Percentiles rank a stretch among this genome's conserved stretches.
phyloP scores from a whole-genome alignment of 2,329 filamentous ascomycete genomes.

The Sporothrix mexicana region DNA sequence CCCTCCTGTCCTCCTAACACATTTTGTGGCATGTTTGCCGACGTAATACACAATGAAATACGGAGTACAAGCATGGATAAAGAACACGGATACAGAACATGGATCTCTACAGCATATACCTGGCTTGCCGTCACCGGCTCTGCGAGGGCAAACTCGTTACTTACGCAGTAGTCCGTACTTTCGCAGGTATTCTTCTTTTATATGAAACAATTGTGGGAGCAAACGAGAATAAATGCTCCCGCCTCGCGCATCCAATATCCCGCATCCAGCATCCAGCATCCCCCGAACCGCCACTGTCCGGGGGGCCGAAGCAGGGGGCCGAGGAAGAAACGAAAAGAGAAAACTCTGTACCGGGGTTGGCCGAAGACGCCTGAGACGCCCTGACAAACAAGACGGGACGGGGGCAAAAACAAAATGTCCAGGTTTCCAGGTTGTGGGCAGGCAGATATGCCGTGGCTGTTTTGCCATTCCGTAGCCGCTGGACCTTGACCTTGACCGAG shows the following conservation, averaged over 20 bases:
- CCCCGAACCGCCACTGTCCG: slow-evolving; percentile 6
- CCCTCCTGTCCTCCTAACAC: background rate
- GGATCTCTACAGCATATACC: too few species aligned
- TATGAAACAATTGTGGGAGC: background rate
- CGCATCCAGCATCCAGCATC: background rate
- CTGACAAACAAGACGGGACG: too few species aligned
- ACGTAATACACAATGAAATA: background rate
- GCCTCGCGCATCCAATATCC: too few species aligned
- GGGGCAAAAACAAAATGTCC: too few species aligned
- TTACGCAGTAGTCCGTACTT: background rate
- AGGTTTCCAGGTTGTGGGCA: too few species aligned
- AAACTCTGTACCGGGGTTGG: background rate
- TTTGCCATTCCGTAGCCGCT: too few species aligned
- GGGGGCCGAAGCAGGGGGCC: background rate
- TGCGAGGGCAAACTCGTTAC: background rate
- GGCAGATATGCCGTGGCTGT: too few species aligned
- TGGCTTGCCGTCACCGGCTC: background rate
- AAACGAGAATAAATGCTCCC: background rate
- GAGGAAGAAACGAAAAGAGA: background rate
- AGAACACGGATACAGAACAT: too few species aligned
- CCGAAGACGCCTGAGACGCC: background rate
- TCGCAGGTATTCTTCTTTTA: background rate
- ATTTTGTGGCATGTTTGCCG: background rate
- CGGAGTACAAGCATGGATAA: background rate
- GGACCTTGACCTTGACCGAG: too few species aligned